Conservation (phyloP, 176 grass and related monocot genomes). For the Musa schizocarpa region DNA sequence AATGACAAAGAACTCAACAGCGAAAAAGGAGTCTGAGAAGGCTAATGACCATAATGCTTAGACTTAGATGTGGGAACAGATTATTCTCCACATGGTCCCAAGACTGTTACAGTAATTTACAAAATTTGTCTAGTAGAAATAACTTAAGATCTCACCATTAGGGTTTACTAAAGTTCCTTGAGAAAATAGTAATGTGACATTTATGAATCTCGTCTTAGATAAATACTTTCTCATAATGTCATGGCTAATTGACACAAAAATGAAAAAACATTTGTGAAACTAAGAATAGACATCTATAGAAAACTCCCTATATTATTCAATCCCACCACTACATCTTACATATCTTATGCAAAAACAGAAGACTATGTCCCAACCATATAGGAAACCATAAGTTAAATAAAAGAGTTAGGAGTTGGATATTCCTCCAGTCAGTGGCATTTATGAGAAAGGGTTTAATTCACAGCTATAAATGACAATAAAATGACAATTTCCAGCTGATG, state of each 20-base stretch:
- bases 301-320: too few species aligned
- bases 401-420: too few species aligned
- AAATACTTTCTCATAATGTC: neutral
- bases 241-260: neutral
- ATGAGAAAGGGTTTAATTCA: too few species aligned
- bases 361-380: too few species aligned
- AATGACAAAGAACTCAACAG: neutral
- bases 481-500: too few species aligned
- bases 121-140: neutral
- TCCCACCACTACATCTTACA: too few species aligned
- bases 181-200: neutral
- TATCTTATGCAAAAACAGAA: too few species aligned
- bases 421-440: too few species aligned
- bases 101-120: neutral
- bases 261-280: too few species aligned
- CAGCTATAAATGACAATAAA: too few species aligned
- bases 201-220: neutral
- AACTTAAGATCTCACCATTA: neutral
- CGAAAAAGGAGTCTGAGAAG: neutral
- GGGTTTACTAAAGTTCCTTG: neutral
- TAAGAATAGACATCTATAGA: too few species aligned
- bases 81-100: neutral
- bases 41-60: neutral
- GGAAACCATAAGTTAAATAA: too few species aligned
- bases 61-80: neutral